Evolutionary conservation across 2,329 filamentous ascomycete genomes (phyloP).

Genomic region (Colletotrichum liriopes): DNA sequence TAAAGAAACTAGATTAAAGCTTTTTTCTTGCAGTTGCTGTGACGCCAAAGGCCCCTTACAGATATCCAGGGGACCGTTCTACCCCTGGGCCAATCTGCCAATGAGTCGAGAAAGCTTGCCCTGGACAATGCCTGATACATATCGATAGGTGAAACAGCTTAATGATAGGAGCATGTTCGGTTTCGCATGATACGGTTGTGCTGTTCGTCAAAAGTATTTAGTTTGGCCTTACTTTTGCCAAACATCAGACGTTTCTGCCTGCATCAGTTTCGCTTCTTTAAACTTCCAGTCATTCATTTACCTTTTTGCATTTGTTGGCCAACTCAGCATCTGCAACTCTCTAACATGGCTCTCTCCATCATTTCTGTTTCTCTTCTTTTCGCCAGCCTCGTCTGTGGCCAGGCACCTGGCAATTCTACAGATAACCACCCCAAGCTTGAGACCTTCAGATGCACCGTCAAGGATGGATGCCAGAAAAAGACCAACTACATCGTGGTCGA

Average conservation of each 20-base stretch:
- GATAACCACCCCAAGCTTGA: conserved; percentile 66
- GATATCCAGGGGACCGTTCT: background rate
- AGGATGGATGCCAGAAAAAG: conserved; percentile 62
- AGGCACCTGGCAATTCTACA: conserved; percentile 41
- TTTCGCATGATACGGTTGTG: conserved; percentile 1
- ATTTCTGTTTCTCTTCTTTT: conserved; percentile 37
- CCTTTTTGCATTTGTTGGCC: conserved; percentile 26
- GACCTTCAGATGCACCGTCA: conserved; percentile 66
- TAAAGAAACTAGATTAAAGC: background rate
- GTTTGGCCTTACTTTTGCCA: background rate
- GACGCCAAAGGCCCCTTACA: background rate
- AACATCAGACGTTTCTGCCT: background rate
- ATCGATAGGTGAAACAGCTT: conserved; percentile 20
- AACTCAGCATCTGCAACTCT: conserved; percentile 21
- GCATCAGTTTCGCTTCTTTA: background rate
- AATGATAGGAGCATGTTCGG: conserved; percentile 4
- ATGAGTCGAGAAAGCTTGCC: background rate
- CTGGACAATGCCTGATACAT: background rate
- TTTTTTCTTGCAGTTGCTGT: background rate
- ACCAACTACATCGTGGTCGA: conserved; percentile 68
- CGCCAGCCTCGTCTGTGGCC: conserved; percentile 28
- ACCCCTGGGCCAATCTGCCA: conserved; percentile 14
- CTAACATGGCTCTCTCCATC: conserved; percentile 33
- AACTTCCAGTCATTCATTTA: conserved; percentile 15
- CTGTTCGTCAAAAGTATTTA: conserved; percentile 40